These are phyloP conservation scores for Uncinocarpus reesii DNA, from an alignment of 2,329 filamentous ascomycete species.

Conservation along the genomic window DNA sequence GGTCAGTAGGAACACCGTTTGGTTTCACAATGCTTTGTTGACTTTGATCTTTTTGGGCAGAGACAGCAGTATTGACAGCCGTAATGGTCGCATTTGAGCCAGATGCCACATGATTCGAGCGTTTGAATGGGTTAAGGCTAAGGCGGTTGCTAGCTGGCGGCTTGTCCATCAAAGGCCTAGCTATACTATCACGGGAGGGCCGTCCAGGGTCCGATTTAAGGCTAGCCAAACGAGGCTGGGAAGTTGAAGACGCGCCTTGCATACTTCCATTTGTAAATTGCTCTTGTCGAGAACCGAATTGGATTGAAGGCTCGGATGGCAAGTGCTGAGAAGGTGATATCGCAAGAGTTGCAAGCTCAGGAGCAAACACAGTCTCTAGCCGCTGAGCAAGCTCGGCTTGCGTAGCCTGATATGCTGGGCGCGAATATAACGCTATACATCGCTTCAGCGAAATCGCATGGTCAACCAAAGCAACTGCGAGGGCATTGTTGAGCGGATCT, in stretches of 20 bases:
- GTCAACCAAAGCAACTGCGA: slow-evolving; percentile 77
- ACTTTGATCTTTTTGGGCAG: background rate
- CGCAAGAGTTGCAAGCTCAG: slow-evolving; percentile 55
- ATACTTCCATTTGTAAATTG: slow-evolving; percentile 20
- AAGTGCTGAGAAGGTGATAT: slow-evolving; percentile 36
- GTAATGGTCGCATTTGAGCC: slow-evolving; percentile 31
- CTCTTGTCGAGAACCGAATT: slow-evolving; percentile 30
- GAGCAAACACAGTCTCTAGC: slow-evolving; percentile 42
- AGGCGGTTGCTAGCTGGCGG: slow-evolving; percentile 33
- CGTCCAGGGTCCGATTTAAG: slow-evolving; percentile 31
- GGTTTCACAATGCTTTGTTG: slow-evolving; percentile 17
- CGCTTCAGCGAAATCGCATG: slow-evolving; percentile 81
- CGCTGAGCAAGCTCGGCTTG: slow-evolving; percentile 31
- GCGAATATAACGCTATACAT: slow-evolving; percentile 59
- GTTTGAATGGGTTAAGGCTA: slow-evolving; percentile 37
- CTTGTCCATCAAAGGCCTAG: slow-evolving; percentile 24
- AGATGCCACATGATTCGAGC: slow-evolving; percentile 28
- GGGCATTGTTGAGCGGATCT: slow-evolving; percentile 59
- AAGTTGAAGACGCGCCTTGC: slow-evolving; percentile 19
- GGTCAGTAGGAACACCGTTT: slow-evolving; percentile 9
- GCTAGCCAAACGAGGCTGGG: slow-evolving; percentile 24
- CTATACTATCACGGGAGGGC: slow-evolving; percentile 24
- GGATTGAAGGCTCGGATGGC: slow-evolving; percentile 38
- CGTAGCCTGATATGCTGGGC: slow-evolving; percentile 45
- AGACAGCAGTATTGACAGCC: slow-evolving; percentile 6